Conservation (phyloP, 1,284 basidiomycete genomes). For the Coriolopsis trogii region DNA sequence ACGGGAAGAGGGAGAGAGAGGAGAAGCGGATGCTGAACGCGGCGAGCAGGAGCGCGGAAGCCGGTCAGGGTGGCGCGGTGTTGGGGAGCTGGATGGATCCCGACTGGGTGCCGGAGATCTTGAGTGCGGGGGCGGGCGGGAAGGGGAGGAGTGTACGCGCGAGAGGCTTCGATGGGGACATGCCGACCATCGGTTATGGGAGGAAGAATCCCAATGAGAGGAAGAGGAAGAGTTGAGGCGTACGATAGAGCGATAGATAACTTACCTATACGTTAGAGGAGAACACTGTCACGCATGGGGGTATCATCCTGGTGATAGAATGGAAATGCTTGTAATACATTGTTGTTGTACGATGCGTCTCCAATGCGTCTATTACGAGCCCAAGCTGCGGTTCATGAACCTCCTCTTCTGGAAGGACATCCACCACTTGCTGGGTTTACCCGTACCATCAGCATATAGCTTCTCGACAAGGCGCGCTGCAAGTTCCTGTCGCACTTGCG, state of each 20-base stretch:
- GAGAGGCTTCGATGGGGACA: constrained; percentile 57
- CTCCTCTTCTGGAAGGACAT: constrained; percentile 98
- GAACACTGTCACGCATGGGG: not conserved
- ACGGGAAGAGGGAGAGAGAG: constrained; percentile 75
- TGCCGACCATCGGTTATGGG: constrained; percentile 86
- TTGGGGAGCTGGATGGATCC: constrained; percentile 91
- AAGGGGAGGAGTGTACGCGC: constrained; percentile 65
- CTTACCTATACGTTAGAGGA: not conserved
- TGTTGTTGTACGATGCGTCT: constrained; percentile 25
- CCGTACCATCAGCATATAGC: constrained; percentile 85
- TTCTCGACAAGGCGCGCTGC: constrained; percentile 85
- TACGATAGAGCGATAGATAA: not conserved
- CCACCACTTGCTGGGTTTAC: constrained; percentile 99
- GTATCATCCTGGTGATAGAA: constrained; percentile 21
- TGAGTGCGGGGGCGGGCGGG: constrained; percentile 73
- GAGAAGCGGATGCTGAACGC: constrained; percentile 75
- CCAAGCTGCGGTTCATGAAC: constrained; percentile 91
- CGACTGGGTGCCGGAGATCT: constrained; percentile 92
- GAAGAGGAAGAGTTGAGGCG: constrained; percentile 54
- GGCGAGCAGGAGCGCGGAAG: constrained; percentile 54
- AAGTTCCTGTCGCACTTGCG: constrained; percentile 92
- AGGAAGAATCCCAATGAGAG: constrained; percentile 86
- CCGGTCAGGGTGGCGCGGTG: constrained; percentile 50
- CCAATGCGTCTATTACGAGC: constrained; percentile 44
- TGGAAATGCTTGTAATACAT: constrained; percentile 34